phyloP scores from a whole-genome alignment of 2,329 filamentous ascomycete genomes.

The Aspergillus tamarii region DNA sequence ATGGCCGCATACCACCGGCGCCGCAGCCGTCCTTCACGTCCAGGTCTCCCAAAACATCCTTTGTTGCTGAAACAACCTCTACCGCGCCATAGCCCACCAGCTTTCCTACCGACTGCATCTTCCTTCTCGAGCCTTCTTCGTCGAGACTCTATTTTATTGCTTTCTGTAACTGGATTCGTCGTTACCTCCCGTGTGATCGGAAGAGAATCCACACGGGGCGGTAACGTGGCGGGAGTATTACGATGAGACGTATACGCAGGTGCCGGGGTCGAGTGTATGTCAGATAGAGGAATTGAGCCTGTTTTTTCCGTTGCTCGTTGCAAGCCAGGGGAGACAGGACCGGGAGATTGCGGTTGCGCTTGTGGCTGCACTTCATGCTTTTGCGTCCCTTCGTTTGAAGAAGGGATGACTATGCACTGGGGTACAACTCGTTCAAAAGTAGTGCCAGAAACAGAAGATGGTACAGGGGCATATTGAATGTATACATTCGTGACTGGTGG shows the following conservation, averaged over 20 bases:
- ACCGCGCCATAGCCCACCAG: conserved; percentile 67
- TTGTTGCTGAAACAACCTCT: conserved; percentile 64
- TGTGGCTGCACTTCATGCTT: conserved; percentile 43
- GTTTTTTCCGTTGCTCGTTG: conserved; percentile 65
- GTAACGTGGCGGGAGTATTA: conserved; percentile 21
- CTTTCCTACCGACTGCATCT: conserved; percentile 60
- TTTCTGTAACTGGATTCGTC: conserved; percentile 25
- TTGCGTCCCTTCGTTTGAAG: conserved; percentile 53
- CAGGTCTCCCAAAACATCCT: conserved; percentile 68
- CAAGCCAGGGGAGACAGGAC: conserved; percentile 65
- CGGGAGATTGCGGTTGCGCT: conserved; percentile 50
- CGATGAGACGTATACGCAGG: conserved; percentile 42
- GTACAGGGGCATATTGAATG: conserved; percentile 26
- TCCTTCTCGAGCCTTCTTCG: conserved; percentile 67
- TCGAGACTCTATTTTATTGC: conserved; percentile 53
- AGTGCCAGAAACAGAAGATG: conserved; percentile 62
- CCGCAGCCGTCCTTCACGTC: conserved; percentile 65
- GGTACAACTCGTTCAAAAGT: conserved; percentile 28
- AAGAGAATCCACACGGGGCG: conserved; percentile 29
- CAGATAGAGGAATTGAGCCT: conserved; percentile 62
- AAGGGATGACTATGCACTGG: conserved; percentile 62
- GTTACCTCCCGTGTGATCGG: conserved; percentile 29
- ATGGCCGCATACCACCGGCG: conserved; percentile 64
- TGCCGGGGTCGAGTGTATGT: conserved; percentile 51
- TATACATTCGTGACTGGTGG: conserved; percentile 13